These are phyloP conservation scores for Apophysomyces sp. DNA, from an alignment of 371 early-diverging fungal genomes.

Conservation along the genomic window DNA sequence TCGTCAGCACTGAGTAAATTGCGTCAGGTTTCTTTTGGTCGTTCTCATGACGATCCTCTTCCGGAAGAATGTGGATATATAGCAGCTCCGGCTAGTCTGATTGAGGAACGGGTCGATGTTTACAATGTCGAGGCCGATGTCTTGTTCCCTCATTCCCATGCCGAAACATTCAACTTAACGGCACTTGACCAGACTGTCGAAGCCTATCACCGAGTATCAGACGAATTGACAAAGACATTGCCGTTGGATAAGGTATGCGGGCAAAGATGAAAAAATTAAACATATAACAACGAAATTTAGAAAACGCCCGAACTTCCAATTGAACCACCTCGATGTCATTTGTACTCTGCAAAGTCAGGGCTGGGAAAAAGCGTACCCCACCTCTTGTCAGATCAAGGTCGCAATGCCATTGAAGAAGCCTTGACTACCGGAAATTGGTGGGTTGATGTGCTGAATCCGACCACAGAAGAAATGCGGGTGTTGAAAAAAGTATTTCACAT, in stretches of 20 bases:
- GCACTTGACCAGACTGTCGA: slow-evolving; percentile 29
- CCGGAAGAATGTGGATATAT: neutral
- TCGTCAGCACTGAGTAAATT: neutral
- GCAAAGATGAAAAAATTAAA: neutral
- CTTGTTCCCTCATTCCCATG: slow-evolving; percentile 27
- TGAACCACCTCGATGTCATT: neutral
- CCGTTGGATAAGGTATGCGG: neutral
- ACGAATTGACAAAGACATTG: neutral
- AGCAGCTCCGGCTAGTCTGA: neutral
- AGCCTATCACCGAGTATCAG: neutral
- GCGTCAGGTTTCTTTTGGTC: neutral
- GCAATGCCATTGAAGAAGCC: slow-evolving; percentile 35
- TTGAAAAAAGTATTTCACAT: slow-evolving; percentile 69
- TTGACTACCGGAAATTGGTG: slow-evolving; percentile 72
- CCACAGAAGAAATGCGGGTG: slow-evolving; percentile 75
- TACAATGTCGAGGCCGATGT: slow-evolving; percentile 37
- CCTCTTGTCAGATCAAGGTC: slow-evolving; percentile 31
- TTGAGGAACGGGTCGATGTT: neutral
- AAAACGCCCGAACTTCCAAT: neutral
- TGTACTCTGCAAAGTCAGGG: neutral
- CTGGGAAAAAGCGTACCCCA: slow-evolving; percentile 9
- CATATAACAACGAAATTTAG: neutral
- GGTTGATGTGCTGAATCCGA: slow-evolving; percentile 83
- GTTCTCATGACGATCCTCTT: neutral
- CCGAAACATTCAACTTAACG: slow-evolving; percentile 20